These are phyloP conservation scores for Echinochloa phyllopogon DNA, from an alignment of 176 grass and related monocot species.

Conservation along the genomic window DNA sequence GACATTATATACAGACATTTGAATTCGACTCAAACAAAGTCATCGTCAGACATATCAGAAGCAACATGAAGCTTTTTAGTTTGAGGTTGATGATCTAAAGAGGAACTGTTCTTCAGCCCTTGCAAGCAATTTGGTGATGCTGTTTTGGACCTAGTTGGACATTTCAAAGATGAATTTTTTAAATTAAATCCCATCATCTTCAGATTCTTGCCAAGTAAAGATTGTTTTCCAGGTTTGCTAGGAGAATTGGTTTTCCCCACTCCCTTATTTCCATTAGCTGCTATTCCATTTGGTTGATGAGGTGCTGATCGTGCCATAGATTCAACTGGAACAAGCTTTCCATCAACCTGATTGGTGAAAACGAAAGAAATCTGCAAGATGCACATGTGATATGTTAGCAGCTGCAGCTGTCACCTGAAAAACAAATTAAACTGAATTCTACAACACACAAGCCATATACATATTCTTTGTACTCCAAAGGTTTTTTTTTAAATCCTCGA, in stretches of 20 bases:
- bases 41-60: conserved; percentile 84
- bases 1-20: conserved; percentile 30
- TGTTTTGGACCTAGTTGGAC: conserved; percentile 47
- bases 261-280: conserved; percentile 30
- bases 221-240: conserved; percentile 45
- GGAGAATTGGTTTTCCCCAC: conserved; percentile 32
- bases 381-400: conserved; percentile 36
- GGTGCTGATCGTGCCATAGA: conserved; percentile 49
- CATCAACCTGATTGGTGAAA: conserved; percentile 98
- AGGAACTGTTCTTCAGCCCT: conserved; percentile 47
- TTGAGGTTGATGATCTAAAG: conserved; percentile 60
- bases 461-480: conserved; percentile 17
- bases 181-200: conserved; percentile 61
- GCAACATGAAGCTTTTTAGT: conserved; percentile 66
- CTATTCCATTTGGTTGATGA: conserved; percentile 46
- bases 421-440: conserved; percentile 25
- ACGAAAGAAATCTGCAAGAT: conserved; percentile 93
- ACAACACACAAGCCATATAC: background rate
- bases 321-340: conserved; percentile 94
- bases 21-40: conserved; percentile 67
- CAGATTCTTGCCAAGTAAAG: conserved; percentile 50
- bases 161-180: conserved; percentile 52
- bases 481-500: background rate
- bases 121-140: conserved; percentile 47
- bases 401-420: conserved; percentile 4